These are phyloP conservation scores for Acanthamoeba culbertsoni DNA, from an alignment of 208 protist genomes.

Conservation along the genomic window DNA sequence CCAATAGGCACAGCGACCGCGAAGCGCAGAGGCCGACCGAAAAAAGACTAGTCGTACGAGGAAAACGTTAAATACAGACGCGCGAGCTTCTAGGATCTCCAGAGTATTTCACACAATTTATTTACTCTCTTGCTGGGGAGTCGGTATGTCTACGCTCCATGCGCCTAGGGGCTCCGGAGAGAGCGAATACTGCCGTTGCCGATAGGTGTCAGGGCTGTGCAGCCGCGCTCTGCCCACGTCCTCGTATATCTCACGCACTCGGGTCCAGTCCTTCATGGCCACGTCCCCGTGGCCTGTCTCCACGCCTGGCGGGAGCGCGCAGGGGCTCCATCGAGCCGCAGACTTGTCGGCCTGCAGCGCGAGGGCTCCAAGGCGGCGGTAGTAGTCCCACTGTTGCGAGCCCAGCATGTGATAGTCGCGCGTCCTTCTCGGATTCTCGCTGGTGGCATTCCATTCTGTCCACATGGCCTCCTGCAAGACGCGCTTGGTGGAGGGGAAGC, in stretches of 20 bases:
- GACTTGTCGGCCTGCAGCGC: not conserved
- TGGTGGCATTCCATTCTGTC: not conserved
- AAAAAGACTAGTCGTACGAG: no score
- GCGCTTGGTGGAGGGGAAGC: not conserved
- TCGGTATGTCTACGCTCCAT: not conserved
- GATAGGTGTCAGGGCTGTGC: not conserved
- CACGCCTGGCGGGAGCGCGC: not conserved
- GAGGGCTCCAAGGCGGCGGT: not conserved
- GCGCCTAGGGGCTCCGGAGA: not conserved
- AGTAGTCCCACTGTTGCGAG: not conserved
- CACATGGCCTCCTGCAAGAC: not conserved
- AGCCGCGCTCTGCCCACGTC: not conserved
- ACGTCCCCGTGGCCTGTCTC: not conserved
- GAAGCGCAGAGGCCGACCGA: no score
- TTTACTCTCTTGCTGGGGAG: no score
- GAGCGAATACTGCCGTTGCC: not conserved
- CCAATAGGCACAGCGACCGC: no score
- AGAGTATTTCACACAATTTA: no score
- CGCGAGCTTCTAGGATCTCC: no score
- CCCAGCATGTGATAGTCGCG: conserved; percentile 22
- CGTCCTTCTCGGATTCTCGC: not conserved
- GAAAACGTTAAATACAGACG: no score
- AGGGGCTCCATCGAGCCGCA: not conserved
- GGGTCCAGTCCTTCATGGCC: not conserved
- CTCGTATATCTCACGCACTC: not conserved